phyloP scores from a whole-genome alignment of 495 filamentous ascomycete species.

The Sabuloglossum arenarium region DNA sequence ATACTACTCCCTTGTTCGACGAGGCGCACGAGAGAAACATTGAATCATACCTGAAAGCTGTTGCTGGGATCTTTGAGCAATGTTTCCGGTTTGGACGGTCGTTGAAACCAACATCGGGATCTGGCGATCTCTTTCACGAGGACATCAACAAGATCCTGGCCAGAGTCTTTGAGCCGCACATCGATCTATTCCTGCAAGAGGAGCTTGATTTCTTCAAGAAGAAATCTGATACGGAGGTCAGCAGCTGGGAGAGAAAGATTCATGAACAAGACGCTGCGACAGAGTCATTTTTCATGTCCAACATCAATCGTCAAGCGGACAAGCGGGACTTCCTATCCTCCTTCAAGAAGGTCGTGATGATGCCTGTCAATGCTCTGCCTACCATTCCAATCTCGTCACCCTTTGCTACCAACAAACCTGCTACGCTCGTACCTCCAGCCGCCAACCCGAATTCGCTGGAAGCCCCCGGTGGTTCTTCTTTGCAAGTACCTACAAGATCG shows the following conservation, averaged over 20 bases:
- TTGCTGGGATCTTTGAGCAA: slow-evolving; percentile 75
- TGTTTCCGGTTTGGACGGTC: slow-evolving; percentile 51
- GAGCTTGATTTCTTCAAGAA: slow-evolving; percentile 72
- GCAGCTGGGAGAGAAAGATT: slow-evolving; percentile 74
- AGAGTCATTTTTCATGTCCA: slow-evolving; percentile 88
- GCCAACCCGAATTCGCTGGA: not conserved
- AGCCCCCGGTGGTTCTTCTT: not conserved
- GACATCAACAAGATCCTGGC: slow-evolving; percentile 37
- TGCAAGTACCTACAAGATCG: slow-evolving; percentile 8
- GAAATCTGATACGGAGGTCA: slow-evolving; percentile 53
- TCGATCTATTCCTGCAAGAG: slow-evolving; percentile 83
- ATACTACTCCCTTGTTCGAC: slow-evolving; percentile 69
- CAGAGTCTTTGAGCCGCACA: slow-evolving; percentile 69
- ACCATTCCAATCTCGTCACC: slow-evolving; percentile 34
- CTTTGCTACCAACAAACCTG: slow-evolving; percentile 25
- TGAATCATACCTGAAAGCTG: slow-evolving; percentile 64
- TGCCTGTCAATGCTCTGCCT: slow-evolving; percentile 81
- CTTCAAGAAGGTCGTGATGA: slow-evolving; percentile 98
- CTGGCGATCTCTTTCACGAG: slow-evolving; percentile 31
- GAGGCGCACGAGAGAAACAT: slow-evolving; percentile 63
- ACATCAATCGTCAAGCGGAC: slow-evolving; percentile 80
- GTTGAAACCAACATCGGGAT: slow-evolving; percentile 40
- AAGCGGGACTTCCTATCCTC: slow-evolving; percentile 91
- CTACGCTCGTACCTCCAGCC: slow-evolving; percentile 11
- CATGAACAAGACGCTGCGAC: slow-evolving; percentile 77